Percentiles rank a stretch among this genome's conserved stretches.
Evolutionary conservation across 75 land plant genomes (phyloP).

Genomic region (Pinus taeda): DNA sequence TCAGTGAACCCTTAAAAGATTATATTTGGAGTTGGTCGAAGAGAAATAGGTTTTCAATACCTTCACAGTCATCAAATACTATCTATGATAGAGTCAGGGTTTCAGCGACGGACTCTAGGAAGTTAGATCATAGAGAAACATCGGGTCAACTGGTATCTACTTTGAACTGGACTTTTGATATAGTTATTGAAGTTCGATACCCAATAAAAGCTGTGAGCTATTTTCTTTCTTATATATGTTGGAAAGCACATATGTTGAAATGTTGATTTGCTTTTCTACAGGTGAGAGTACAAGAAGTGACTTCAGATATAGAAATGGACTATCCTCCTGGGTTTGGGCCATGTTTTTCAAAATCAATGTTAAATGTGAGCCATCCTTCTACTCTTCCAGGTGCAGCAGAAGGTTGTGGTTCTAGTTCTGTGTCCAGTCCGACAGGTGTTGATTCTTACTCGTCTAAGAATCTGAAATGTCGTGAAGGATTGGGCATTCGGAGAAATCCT

Average conservation of each 20-base stretch:
- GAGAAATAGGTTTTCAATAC: conserved; percentile 27
- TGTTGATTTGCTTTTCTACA: conserved; percentile 14
- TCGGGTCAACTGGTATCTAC: not conserved
- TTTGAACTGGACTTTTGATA: conserved; percentile 2
- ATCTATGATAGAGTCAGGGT: not conserved
- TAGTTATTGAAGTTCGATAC: not conserved
- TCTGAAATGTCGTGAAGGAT: not conserved
- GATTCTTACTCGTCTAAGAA: not conserved
- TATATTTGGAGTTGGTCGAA: conserved; percentile 39
- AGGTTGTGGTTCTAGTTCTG: not conserved
- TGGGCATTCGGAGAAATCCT: not conserved
- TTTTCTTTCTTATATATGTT: not conserved
- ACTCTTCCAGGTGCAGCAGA: not conserved
- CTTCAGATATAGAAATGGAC: conserved; percentile 23
- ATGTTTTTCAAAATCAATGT: not conserved
- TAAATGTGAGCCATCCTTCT: not conserved
- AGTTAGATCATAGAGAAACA: not conserved
- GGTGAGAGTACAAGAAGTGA: conserved; percentile 7
- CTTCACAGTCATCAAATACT: not conserved
- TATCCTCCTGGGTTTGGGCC: conserved; percentile 58
- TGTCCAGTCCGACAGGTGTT: not conserved
- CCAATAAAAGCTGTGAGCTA: conserved; percentile 12
- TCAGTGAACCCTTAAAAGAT: conserved; percentile 37
- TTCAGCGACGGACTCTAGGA: not conserved
- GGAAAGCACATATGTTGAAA: not conserved